Base-by-base conservation (phyloP, 2,329 filamentous ascomycete genomes). In the Colletotrichum gigasporum region DNA sequence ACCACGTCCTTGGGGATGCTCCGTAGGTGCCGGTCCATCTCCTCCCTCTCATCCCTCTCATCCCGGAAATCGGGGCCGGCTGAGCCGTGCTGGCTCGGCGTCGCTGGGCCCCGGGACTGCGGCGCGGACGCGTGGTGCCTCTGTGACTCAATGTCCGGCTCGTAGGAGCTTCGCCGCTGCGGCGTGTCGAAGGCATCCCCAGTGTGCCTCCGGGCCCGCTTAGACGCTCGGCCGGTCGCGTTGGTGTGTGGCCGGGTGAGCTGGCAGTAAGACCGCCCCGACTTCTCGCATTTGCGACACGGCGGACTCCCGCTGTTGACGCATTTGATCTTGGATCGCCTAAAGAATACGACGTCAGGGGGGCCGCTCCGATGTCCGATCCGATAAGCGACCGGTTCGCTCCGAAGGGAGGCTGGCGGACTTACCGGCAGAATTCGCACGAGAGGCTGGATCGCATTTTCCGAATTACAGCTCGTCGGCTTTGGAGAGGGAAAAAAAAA, bases 251-350 rank as follows among this genome's bases (percentile, higher is more conserved):
- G 71, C 26, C 70, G 60, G 1, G 66, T 71, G 2, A 78, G 68
- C 30, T 68, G 64, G 34, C 76, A 78, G 0, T 66, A 69, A 5
- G 65, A 26, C 4, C 69, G 69, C 3, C 68, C 69, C 2, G 72
- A 67, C 42, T 71, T 72, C 20, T 68, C 65, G 26, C 76, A 78
- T 32, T 73, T 69, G 16, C 70, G 68, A 4, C 76, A 78, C 0
- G 76, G 76, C 16, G 74, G 57, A 3, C 30, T 66, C 20, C 76
- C 76, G 5, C 65, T 47, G 59, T 77, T 74, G 11, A 74, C 67
- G 52, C 75, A 78, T 45, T 78, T 78, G 12, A 77, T 68, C 47
- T 78, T 78, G 41, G 74, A 76, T 50, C 69, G 71, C 20, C 76
- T 78, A 20, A 22, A 32, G 22, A 41, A 55, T 44, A 26, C 42